phyloP scores from a whole-genome alignment of 2,329 filamentous ascomycete species.

The Pseudogymnoascus sp. region DNA sequence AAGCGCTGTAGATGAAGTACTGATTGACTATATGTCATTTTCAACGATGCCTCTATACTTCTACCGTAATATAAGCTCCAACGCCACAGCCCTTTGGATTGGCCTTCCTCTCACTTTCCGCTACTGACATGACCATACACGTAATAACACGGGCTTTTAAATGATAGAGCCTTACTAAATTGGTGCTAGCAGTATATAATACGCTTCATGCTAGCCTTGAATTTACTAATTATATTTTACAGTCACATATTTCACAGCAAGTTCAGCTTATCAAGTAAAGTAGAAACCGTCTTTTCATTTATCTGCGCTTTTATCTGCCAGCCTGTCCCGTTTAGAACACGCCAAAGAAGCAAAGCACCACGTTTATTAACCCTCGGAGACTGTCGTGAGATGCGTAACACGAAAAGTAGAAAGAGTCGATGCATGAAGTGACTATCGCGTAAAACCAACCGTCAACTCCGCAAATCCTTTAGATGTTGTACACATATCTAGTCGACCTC shows the following conservation, averaged over 20 bases:
- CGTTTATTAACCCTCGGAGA: slow-evolving; percentile 6
- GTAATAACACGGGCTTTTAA: background rate
- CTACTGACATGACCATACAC: background rate
- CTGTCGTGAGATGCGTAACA: slow-evolving; percentile 9
- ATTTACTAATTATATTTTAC: background rate
- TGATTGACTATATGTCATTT: background rate
- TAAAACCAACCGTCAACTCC: slow-evolving; percentile 6
- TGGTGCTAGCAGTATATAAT: background rate
- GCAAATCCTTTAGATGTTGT: slow-evolving; percentile 8
- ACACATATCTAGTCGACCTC: slow-evolving; percentile 78
- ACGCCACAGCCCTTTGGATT: background rate
- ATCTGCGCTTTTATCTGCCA: slow-evolving; percentile 1
- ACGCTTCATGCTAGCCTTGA: background rate
- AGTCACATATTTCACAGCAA: background rate
- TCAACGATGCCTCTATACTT: background rate
- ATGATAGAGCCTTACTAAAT: background rate
- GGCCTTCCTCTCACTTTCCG: background rate
- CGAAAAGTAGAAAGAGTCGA: slow-evolving; percentile 7
- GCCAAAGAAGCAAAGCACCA: slow-evolving; percentile 5
- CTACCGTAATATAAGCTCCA: background rate
- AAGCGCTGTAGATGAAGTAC: background rate
- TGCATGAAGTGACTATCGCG: slow-evolving; percentile 6
- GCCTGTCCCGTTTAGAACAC: slow-evolving; percentile 5
- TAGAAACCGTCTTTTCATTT: slow-evolving; percentile 1
- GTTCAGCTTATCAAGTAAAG: background rate